Evolutionary conservation across 148 eudicot genomes (phyloP).

Genomic region (Oxyria digyna): DNA sequence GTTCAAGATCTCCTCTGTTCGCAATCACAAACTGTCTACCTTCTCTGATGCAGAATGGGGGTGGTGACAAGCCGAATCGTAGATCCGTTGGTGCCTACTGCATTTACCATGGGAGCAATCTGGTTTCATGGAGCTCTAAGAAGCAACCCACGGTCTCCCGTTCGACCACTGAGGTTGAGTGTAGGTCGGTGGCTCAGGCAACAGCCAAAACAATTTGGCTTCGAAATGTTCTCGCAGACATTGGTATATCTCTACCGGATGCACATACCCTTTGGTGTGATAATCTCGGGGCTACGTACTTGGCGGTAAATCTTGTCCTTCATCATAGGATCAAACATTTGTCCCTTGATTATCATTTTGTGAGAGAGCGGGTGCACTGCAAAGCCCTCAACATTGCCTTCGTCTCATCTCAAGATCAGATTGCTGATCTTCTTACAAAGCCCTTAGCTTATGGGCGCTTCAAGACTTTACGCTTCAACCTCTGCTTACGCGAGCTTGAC

Average conservation of each 20-base stretch:
- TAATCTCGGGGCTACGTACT: no score
- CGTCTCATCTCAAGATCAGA: no score
- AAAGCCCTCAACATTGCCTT: no score
- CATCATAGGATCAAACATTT: no score
- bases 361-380: no score
- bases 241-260: not conserved
- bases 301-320: no score
- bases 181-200: not conserved
- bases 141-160: not conserved
- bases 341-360: no score
- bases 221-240: not conserved
- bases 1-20: not conserved
- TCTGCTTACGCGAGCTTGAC: no score
- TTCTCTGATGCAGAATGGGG: not conserved
- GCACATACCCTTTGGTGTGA: not conserved
- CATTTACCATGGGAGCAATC: not conserved
- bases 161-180: not conserved
- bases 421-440: no score
- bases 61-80: not conserved
- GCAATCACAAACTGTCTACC: not conserved
- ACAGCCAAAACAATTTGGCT: not conserved
- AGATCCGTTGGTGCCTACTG: not conserved
- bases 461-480: no score
- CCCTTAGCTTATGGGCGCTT: no score
- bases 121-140: not conserved